Percentiles rank a stretch among this genome's conserved stretches.
These are phyloP conservation scores for Luffa acutangula DNA, from an alignment of 306 rosid species.

Conservation along the genomic window DNA sequence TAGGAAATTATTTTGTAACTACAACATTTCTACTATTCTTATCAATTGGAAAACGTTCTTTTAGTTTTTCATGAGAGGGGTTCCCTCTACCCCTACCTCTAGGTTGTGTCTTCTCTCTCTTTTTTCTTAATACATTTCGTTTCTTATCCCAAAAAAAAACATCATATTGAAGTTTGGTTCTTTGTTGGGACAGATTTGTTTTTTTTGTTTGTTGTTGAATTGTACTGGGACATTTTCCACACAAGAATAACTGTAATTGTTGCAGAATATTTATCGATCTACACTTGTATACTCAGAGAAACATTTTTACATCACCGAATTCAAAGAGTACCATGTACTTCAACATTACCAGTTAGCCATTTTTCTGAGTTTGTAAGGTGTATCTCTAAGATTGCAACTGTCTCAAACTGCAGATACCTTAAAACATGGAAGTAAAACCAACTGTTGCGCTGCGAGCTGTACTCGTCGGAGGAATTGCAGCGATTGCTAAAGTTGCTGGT, in stretches of 20 bases:
- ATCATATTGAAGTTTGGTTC: background rate
- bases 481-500: conserved; percentile 67
- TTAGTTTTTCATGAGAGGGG: no score
- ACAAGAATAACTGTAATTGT: background rate
- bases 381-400: background rate
- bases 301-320: background rate
- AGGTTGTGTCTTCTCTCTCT: no score
- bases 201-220: background rate
- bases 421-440: conserved; percentile 56
- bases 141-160: no score
- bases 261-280: background rate
- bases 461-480: conserved; percentile 81
- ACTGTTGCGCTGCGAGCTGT: conserved; percentile 77
- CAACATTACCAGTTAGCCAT: background rate
- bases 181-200: background rate
- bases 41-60: no score
- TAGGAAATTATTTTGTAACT: no score
- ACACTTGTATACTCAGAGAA: background rate
- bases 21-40: no score
- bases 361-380: background rate
- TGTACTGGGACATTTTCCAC: background rate
- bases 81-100: no score
- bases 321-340: background rate
- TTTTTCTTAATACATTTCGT: no score
- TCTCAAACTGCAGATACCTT: background rate